phyloP scores from a whole-genome alignment of 495 filamentous ascomycete species.

The Neurospora sp. region DNA sequence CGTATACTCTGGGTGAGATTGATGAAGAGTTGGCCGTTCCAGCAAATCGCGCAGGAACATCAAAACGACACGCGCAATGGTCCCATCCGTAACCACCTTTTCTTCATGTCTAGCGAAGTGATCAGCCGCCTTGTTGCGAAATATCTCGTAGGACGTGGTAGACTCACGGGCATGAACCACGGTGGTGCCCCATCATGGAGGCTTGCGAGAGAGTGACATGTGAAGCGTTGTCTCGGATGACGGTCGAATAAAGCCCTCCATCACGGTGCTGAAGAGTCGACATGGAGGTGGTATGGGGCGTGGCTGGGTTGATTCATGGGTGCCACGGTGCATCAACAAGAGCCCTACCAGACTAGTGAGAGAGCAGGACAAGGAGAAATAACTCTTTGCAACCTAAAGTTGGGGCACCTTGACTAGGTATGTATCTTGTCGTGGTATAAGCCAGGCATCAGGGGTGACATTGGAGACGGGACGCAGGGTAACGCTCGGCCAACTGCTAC shows the following conservation, averaged over 20 bases:
- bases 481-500: neutral
- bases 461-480: neutral
- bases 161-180: constrained; percentile 24
- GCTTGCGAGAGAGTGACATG: constrained; percentile 11
- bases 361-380: constrained; percentile 14
- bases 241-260: constrained; percentile 16
- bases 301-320: constrained; percentile 12
- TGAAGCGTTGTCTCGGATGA: constrained; percentile 14
- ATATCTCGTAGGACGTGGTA: neutral
- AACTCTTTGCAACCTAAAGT: constrained; percentile 1
- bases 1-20: constrained; percentile 8
- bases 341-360: constrained; percentile 22
- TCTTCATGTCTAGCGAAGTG: constrained; percentile 18
- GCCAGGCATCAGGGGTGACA: neutral
- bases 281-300: constrained; percentile 22
- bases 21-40: constrained; percentile 16
- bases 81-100: constrained; percentile 21
- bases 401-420: neutral
- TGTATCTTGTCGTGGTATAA: neutral
- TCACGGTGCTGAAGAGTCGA: constrained; percentile 23
- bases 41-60: constrained; percentile 27
- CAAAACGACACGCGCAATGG: constrained; percentile 23
- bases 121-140: constrained; percentile 4
- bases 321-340: constrained; percentile 21
- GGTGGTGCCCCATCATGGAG: constrained; percentile 12